Evolutionary conservation across 805 yeast species (phyloP), one percentile per base, ranked within the genome.

Genomic region (Yarrowia sp.): DNA sequence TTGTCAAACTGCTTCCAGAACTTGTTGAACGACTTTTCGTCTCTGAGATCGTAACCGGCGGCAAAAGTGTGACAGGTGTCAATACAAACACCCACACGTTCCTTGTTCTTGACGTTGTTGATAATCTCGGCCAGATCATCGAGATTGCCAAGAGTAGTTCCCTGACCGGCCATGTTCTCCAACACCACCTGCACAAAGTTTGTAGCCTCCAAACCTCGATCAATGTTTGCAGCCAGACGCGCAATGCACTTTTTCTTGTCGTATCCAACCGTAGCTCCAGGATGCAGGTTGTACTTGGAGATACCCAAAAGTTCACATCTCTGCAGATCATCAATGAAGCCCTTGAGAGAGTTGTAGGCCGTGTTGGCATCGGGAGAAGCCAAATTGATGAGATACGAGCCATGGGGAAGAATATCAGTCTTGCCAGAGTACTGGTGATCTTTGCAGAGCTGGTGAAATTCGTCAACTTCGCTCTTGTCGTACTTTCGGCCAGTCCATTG

Each of bases 131-230:
- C 79, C 55, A 95, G 79, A 72, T 95, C 98, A 68, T 88, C 85
- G 33, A 93, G 76, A 45, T 83, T 80, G 0, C 98, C 99, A 45
- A 95, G 88, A 67, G 93, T 81, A 67, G 89, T 88, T 2, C 97
- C 97, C 70, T 91, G 96, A 9, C 99, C 99, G 1, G 99, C 97
- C 99, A 95, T 95, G 73, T 93, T 95, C 72, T 95, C 99, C 66
- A 95, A 81, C 11, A 95, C 96, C 48, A 95, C 86, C 71, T 88
- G 92, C 36, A 95, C 98, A 72, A 85, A 87, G 7, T 77, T 71
- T 0, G 99, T 95, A 65, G 84, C 85, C 31, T 76, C 75, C 57
- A 89, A 87, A 5, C 96, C 98, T 53, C 77, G 80, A 74, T 95
- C 93, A 68, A 95, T 86, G 69, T 88, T 88, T 28, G 80, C 79